Evolutionary conservation across 768 basidiomycete genomes (phyloP).

Genomic region (Termitomyces sp.): DNA sequence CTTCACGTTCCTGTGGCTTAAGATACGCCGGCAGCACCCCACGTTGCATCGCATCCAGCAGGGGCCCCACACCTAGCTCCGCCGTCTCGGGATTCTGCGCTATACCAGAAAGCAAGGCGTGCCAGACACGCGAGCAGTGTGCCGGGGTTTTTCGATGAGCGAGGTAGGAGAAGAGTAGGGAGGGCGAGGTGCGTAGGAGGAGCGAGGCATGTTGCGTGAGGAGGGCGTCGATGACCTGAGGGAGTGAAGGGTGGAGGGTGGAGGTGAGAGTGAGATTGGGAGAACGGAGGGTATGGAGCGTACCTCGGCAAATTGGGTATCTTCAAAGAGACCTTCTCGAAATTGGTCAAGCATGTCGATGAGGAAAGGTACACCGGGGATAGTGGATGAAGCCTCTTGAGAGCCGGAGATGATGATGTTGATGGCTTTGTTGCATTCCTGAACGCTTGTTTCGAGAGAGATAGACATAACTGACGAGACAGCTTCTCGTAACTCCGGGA

Average conservation of each 20-base stretch:
- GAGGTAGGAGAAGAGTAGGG: slow-evolving; percentile 52
- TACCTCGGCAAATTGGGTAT: slow-evolving; percentile 42
- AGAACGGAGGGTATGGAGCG: slow-evolving; percentile 9
- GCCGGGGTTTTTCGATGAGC: slow-evolving; percentile 33
- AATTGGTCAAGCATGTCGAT: slow-evolving; percentile 50
- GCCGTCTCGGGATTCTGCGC: too few relatives aligned
- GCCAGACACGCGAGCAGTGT: slow-evolving; percentile 39
- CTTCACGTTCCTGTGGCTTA: slow-evolving; percentile 36
- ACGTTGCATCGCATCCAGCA: slow-evolving; percentile 40
- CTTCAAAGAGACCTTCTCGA: slow-evolving; percentile 44
- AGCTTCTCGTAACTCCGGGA: slow-evolving; percentile 18
- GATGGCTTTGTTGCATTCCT: slow-evolving; percentile 20
- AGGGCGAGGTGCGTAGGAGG: slow-evolving; percentile 37
- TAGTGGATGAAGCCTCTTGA: not conserved
- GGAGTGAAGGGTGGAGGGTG: not conserved
- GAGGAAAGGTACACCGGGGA: slow-evolving; percentile 21
- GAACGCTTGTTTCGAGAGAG: slow-evolving; percentile 30
- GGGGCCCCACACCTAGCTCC: slow-evolving; percentile 20
- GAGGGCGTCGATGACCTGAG: slow-evolving; percentile 45
- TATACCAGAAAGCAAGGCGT: too few relatives aligned
- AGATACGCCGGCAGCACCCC: slow-evolving; percentile 42
- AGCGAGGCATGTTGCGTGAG: slow-evolving; percentile 32
- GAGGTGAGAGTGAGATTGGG: not conserved
- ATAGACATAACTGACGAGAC: slow-evolving; percentile 27
- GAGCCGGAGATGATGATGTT: not conserved